phyloP scores from a whole-genome alignment of 2,329 filamentous ascomycete genomes.

The Ophiocordyceps camponoti-saundersi region DNA sequence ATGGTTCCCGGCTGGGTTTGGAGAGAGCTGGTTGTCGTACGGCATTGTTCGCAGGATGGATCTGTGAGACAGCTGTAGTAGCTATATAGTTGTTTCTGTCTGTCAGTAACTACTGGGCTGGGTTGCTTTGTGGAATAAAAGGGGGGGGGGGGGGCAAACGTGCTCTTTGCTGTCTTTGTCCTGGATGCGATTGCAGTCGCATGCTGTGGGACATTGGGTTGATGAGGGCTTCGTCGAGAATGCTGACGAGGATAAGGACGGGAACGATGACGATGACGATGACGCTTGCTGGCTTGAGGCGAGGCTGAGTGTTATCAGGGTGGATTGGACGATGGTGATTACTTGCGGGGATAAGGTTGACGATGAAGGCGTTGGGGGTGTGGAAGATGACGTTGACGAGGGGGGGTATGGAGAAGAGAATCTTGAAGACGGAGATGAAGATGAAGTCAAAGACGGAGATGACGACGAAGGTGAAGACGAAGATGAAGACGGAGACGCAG shows the following conservation, averaged over 20 bases:
- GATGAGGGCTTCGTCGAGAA: too few relatives aligned
- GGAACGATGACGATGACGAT: background rate
- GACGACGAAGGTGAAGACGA: too few relatives aligned
- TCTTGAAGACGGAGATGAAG: too few relatives aligned
- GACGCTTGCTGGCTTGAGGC: background rate
- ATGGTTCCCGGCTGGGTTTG: background rate
- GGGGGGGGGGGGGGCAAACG: background rate
- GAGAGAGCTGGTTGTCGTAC: background rate
- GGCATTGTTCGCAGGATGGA: background rate
- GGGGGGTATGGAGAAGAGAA: too few relatives aligned
- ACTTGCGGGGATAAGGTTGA: background rate
- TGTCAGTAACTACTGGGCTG: background rate
- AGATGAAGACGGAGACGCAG: background rate
- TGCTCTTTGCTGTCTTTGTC: background rate
- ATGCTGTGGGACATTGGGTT: background rate
- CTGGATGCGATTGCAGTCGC: background rate
- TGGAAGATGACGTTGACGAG: too few relatives aligned
- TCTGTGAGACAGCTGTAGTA: background rate
- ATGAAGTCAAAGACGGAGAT: too few relatives aligned
- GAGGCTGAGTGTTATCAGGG: background rate
- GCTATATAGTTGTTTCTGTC: background rate
- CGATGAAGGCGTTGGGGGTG: background rate
- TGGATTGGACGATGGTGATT: slow-evolving; percentile 2
- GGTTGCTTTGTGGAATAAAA: background rate
- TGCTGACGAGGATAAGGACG: too few relatives aligned